Percentiles rank a stretch among this genome's conserved stretches.
Evolutionary conservation across 228 moss, liverwort and hornwort genomes (phyloP).

Genomic region (Sphagnum magellanicum): DNA sequence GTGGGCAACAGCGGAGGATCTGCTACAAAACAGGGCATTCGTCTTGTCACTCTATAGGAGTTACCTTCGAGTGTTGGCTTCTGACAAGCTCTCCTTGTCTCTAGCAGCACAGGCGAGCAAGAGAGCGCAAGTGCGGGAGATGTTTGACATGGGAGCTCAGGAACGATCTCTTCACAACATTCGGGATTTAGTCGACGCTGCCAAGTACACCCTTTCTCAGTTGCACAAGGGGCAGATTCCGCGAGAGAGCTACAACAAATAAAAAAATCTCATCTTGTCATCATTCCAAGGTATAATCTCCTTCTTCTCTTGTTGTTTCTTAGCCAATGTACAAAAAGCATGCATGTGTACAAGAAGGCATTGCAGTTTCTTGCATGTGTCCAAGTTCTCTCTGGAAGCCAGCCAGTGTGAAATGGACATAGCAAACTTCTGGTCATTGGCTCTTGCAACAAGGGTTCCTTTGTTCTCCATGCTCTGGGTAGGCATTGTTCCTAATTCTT

Average conservation of each 20-base stretch:
- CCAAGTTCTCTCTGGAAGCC: too few relatives aligned
- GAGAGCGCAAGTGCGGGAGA: conserved; percentile 46
- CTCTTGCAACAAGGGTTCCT: too few relatives aligned
- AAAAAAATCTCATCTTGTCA: not conserved
- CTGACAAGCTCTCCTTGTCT: conserved; percentile 53
- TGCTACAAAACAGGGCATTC: conserved; percentile 48
- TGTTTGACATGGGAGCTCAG: conserved; percentile 54
- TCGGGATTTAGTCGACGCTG: conserved; percentile 56
- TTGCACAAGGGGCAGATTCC: conserved; percentile 40
- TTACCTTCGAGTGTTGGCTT: conserved; percentile 45
- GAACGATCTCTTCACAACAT: conserved; percentile 72
- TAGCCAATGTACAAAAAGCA: too few relatives aligned
- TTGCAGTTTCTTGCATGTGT: too few relatives aligned
- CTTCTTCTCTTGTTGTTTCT: too few relatives aligned
- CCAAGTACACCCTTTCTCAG: conserved; percentile 37
- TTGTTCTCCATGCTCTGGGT: too few relatives aligned
- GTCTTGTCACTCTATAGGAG: conserved; percentile 71
- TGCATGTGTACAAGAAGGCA: too few relatives aligned
- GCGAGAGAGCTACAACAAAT: conserved; percentile 58
- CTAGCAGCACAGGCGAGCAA: conserved; percentile 59
- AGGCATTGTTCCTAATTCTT: too few relatives aligned
- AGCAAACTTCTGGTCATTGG: too few relatives aligned
- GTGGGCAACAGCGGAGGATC: conserved; percentile 72
- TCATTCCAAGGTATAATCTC: too few relatives aligned
- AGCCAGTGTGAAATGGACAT: too few relatives aligned